Percentiles rank a stretch among this genome's conserved stretches.
phyloP scores from a whole-genome alignment of 73 alveolate species.

The Blepharisma japonicum region DNA sequence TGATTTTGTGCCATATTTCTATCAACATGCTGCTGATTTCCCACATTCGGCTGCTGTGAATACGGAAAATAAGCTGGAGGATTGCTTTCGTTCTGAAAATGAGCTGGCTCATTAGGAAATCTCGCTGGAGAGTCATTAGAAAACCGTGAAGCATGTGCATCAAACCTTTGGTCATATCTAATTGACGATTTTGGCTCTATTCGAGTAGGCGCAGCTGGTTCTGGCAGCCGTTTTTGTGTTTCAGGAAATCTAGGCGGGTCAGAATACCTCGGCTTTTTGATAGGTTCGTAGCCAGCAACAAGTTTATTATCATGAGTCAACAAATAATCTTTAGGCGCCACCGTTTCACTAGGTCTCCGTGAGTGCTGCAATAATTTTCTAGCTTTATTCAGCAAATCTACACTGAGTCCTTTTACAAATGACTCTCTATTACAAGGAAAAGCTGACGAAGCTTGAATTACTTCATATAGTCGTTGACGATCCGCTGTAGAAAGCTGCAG shows the following conservation, averaged over 20 bases:
- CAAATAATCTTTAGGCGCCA: background rate
- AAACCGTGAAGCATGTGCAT: background rate
- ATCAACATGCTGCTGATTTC: constrained; percentile 4
- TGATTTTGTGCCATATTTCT: background rate
- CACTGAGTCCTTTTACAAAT: constrained; percentile 11
- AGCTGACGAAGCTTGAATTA: background rate
- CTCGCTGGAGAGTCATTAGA: background rate
- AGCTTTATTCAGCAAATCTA: constrained; percentile 16
- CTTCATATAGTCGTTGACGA: constrained; percentile 18
- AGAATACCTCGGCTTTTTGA: constrained; percentile 7
- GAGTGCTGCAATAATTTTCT: constrained; percentile 8
- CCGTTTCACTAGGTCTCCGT: background rate
- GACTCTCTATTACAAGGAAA: constrained; percentile 13
- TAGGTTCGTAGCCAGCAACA: background rate
- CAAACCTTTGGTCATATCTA: background rate
- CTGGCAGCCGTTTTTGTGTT: too few relatives aligned
- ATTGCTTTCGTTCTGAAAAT: background rate
- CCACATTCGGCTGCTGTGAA: background rate
- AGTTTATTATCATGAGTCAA: constrained; percentile 4
- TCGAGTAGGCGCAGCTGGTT: too few relatives aligned
- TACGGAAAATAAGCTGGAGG: constrained; percentile 30
- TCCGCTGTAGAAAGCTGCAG: constrained; percentile 14
- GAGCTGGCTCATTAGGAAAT: too few relatives aligned
- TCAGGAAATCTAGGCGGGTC: background rate
- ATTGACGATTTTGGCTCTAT: too few relatives aligned